These are phyloP conservation scores for Ilyonectria robusta DNA, from an alignment of 2,329 filamentous ascomycete species.

Conservation along the genomic window DNA sequence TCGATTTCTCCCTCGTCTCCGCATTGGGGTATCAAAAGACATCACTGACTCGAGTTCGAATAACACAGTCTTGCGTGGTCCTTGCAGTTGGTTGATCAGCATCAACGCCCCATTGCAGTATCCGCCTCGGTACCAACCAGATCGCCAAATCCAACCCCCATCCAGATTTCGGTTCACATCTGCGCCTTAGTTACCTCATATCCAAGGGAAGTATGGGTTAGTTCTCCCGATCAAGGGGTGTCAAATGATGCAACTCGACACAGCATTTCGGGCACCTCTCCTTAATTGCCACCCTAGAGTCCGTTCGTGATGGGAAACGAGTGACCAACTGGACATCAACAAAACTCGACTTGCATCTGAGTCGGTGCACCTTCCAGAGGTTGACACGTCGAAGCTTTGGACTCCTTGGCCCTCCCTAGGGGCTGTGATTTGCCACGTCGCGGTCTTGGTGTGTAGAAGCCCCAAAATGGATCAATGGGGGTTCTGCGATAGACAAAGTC, in stretches of 20 bases:
- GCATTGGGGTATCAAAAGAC: not conserved
- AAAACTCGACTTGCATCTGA: not conserved
- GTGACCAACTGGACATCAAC: not conserved
- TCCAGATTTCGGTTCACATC: slow-evolving; percentile 2
- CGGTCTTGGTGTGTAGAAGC: not conserved
- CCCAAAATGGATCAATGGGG: not conserved
- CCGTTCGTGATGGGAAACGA: not conserved
- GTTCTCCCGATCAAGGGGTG: not conserved
- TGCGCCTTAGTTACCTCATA: not conserved
- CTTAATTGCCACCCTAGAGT: not conserved
- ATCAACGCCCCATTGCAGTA: not conserved
- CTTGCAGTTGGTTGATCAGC: not conserved
- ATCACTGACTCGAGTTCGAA: not conserved
- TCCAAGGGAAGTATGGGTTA: too few relatives aligned
- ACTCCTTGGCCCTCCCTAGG: not conserved
- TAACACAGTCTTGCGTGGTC: not conserved
- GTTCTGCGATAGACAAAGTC: not conserved
- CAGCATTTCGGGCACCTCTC: not conserved
- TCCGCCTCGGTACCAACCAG: not conserved
- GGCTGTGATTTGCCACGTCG: slow-evolving; percentile 6
- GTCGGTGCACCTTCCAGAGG: not conserved
- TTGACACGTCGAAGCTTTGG: not conserved
- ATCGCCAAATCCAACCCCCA: not conserved
- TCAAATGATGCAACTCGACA: not conserved
- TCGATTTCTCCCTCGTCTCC: not conserved